These are phyloP conservation scores for Tephrocybe rancida DNA, from an alignment of 768 basidiomycete species.

Conservation along the genomic window DNA sequence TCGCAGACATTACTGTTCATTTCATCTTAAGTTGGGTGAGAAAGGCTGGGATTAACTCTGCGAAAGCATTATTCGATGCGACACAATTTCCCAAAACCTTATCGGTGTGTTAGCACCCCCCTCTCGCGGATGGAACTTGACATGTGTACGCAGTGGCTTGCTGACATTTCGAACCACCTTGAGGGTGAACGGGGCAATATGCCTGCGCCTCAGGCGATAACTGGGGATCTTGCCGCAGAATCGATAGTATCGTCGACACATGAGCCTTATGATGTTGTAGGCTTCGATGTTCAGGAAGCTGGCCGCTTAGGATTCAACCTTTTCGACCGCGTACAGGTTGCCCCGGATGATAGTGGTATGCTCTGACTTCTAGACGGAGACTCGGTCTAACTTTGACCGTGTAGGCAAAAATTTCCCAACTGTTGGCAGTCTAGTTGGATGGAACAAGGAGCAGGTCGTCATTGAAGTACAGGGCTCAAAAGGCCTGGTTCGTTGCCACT, in stretches of 20 bases:
- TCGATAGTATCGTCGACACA: conserved; percentile 36
- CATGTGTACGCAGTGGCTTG: conserved; percentile 45
- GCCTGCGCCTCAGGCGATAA: conserved; percentile 27
- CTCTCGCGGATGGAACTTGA: neutral
- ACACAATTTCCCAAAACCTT: conserved; percentile 39
- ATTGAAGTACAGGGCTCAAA: conserved; percentile 44
- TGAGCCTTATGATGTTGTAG: conserved; percentile 41
- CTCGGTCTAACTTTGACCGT: neutral
- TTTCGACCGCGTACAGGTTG: conserved; percentile 40
- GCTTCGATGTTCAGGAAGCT: conserved; percentile 49
- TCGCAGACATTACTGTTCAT: conserved; percentile 56
- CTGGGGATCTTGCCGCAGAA: conserved; percentile 44
- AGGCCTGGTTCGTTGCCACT: conserved; percentile 51
- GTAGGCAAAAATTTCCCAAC: conserved; percentile 45
- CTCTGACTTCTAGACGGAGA: neutral
- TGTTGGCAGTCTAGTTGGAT: conserved; percentile 48
- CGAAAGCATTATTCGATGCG: conserved; percentile 38
- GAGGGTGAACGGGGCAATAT: conserved; percentile 27
- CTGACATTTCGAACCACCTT: conserved; percentile 38
- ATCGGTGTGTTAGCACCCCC: conserved; percentile 31
- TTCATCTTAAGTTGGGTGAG: conserved; percentile 50
- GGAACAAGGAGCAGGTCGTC: conserved; percentile 50
- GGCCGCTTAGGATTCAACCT: conserved; percentile 38
- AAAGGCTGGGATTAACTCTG: conserved; percentile 27
- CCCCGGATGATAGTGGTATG: conserved; percentile 52